These are phyloP conservation scores for Amanita subjunquillea DNA, from an alignment of 768 basidiomycete genomes.

Conservation along the genomic window DNA sequence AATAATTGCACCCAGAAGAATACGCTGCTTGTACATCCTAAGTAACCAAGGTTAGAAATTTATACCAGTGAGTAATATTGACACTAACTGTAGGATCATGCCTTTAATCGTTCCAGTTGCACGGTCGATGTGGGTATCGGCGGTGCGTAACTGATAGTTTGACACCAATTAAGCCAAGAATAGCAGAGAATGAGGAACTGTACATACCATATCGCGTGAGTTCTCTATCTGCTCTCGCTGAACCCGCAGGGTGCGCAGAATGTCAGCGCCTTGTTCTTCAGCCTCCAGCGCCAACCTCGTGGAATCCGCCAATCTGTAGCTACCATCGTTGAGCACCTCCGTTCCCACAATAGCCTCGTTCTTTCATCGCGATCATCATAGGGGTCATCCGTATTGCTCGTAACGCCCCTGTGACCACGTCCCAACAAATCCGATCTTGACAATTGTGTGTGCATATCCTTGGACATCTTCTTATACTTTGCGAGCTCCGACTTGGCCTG, in stretches of 20 bases:
- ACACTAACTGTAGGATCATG: constrained; percentile 80
- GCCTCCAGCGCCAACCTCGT: constrained; percentile 89
- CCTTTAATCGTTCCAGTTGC: constrained; percentile 86
- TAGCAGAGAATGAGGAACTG: background rate
- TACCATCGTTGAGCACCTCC: constrained; percentile 64
- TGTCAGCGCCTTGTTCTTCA: constrained; percentile 85
- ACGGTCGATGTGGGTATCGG: constrained; percentile 77
- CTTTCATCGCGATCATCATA: constrained; percentile 57
- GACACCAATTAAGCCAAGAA: background rate
- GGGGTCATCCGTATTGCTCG: constrained; percentile 52
- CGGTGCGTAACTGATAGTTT: constrained; percentile 50
- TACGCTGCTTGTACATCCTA: constrained; percentile 88
- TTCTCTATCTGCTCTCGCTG: constrained; percentile 92
- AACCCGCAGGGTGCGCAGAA: constrained; percentile 63
- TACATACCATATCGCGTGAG: constrained; percentile 66
- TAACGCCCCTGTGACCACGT: constrained; percentile 8
- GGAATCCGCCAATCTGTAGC: constrained; percentile 61
- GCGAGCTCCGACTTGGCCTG: constrained; percentile 62
- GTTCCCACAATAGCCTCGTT: constrained; percentile 67
- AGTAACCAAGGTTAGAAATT: constrained; percentile 1
- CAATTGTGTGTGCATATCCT: constrained; percentile 57
- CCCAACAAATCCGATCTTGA: constrained; percentile 57
- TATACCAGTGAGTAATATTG: background rate
- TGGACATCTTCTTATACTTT: constrained; percentile 67
- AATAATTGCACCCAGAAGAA: constrained; percentile 70